Percentiles rank a stretch among this genome's conserved stretches.
phyloP scores from a whole-genome alignment of 441 rosid genomes.

The Dalechampia spathulata region DNA sequence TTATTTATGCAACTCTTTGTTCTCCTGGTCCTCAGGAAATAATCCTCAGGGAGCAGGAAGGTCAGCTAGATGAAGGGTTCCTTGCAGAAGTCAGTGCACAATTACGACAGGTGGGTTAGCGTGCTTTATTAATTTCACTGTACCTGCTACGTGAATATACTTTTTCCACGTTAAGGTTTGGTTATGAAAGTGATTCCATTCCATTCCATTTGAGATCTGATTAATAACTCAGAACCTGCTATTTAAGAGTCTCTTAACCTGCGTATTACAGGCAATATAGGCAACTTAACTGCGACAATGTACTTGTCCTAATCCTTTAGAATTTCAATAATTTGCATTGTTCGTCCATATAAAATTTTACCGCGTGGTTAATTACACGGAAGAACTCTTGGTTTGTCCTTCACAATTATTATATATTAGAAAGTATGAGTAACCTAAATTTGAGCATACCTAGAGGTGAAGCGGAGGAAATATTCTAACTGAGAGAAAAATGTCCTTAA shows the following conservation, averaged over 20 bases:
- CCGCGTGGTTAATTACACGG: too few species aligned
- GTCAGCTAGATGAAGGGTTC: slow-evolving; percentile 85
- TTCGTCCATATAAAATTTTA: too few species aligned
- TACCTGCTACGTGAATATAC: not conserved
- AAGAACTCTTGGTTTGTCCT: too few species aligned
- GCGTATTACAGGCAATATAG: not conserved
- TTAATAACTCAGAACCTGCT: too few species aligned
- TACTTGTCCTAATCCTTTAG: not conserved
- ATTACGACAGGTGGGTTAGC: slow-evolving; percentile 68
- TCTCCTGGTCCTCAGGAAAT: slow-evolving; percentile 38
- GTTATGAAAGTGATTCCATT: too few species aligned
- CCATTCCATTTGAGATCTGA: too few species aligned
- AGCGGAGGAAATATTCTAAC: not conserved
- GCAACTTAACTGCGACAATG: not conserved
- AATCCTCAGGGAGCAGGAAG: slow-evolving; percentile 61
- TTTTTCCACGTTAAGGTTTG: not conserved
- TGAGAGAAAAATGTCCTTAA: not conserved
- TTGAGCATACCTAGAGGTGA: not conserved
- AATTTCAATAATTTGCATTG: too few species aligned
- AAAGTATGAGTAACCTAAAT: not conserved
- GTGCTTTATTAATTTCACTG: not conserved
- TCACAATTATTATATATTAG: too few species aligned
- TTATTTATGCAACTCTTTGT: not conserved
- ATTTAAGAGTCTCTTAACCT: not conserved
- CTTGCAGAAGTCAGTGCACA: slow-evolving; percentile 90